These are phyloP conservation scores for Strigomonas culicis DNA, from an alignment of 208 protist species.

Conservation along the genomic window DNA sequence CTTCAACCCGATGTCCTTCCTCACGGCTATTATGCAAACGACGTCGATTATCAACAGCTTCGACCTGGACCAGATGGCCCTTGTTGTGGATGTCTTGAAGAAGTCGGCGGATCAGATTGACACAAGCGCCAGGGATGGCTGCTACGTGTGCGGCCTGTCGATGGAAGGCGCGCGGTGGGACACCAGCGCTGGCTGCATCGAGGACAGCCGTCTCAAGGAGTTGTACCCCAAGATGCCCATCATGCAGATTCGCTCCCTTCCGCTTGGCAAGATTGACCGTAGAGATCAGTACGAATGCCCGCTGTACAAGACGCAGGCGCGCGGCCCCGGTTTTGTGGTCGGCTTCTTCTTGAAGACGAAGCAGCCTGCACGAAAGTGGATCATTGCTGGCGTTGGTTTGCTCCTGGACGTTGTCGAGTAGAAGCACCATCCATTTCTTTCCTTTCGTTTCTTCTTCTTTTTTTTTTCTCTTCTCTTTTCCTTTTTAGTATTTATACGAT, in stretches of 20 bases:
- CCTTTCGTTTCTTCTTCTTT: background rate
- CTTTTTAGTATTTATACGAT: background rate
- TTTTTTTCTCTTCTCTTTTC: slow-evolving; percentile 1
- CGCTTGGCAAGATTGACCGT: slow-evolving; percentile 90
- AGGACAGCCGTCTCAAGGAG: slow-evolving; percentile 94
- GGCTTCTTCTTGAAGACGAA: slow-evolving; percentile 95
- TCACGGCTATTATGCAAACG: slow-evolving; percentile 98
- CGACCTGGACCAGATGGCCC: slow-evolving; percentile 95
- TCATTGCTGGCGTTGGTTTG: slow-evolving; percentile 96
- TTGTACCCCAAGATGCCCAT: slow-evolving; percentile 94
- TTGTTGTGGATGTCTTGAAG: slow-evolving; percentile 95
- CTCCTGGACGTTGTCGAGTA: slow-evolving; percentile 95
- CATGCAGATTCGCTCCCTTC: slow-evolving; percentile 91
- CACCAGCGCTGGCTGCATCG: slow-evolving; percentile 72
- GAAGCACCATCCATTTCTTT: slow-evolving; percentile 3
- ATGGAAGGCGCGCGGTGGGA: slow-evolving; percentile 99
- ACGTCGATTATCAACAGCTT: slow-evolving; percentile 97
- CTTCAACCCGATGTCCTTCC: slow-evolving; percentile 99
- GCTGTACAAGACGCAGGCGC: slow-evolving; percentile 96
- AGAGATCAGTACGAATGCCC: slow-evolving; percentile 97
- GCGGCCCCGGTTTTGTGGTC: slow-evolving; percentile 95
- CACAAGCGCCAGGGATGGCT: slow-evolving; percentile 94
- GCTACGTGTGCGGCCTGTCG: slow-evolving; percentile 95
- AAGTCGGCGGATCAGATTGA: slow-evolving; percentile 95
- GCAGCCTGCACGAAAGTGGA: slow-evolving; percentile 94